Conservation (phyloP, 2,329 filamentous ascomycete genomes). For the Myriosclerotinia scirpicola region DNA sequence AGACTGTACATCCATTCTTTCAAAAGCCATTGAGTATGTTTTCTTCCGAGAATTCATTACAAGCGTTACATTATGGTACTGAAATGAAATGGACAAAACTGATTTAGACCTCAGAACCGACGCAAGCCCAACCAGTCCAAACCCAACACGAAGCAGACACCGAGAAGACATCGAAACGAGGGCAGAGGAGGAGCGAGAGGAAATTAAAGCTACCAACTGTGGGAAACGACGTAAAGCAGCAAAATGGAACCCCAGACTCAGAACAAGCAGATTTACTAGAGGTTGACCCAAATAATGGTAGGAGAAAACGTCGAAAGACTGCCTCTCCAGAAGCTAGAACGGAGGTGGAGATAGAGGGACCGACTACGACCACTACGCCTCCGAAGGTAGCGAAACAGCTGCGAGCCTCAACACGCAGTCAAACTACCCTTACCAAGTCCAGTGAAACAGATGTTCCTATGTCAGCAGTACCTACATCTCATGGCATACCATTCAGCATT, state of each 20-base stretch:
- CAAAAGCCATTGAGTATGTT: conserved; percentile 37
- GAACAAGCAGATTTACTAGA: conserved; percentile 35
- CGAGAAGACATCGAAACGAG: conserved; percentile 2
- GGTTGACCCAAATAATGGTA: conserved; percentile 39
- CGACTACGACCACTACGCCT: neutral
- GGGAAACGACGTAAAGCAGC: neutral
- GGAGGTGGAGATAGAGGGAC: neutral
- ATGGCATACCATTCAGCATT: neutral
- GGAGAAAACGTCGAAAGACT: conserved; percentile 49
- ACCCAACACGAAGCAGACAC: conserved; percentile 2
- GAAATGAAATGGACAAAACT: neutral
- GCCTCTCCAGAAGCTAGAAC: conserved; percentile 30
- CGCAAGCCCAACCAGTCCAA: neutral
- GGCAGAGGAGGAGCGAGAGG: neutral
- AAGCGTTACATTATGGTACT: neutral
- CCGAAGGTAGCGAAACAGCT: neutral
- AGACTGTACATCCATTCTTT: conserved; percentile 39
- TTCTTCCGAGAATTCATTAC: neutral
- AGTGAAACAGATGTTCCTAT: neutral
- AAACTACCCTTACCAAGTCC: neutral
- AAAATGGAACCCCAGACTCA: conserved; percentile 2
- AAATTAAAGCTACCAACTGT: neutral
- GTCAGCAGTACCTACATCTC: neutral
- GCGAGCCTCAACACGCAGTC: conserved; percentile 10
- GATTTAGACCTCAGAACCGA: conserved; percentile 6